phyloP scores from a whole-genome alignment of 768 basidiomycete genomes.

The Calvatia gigantea region DNA sequence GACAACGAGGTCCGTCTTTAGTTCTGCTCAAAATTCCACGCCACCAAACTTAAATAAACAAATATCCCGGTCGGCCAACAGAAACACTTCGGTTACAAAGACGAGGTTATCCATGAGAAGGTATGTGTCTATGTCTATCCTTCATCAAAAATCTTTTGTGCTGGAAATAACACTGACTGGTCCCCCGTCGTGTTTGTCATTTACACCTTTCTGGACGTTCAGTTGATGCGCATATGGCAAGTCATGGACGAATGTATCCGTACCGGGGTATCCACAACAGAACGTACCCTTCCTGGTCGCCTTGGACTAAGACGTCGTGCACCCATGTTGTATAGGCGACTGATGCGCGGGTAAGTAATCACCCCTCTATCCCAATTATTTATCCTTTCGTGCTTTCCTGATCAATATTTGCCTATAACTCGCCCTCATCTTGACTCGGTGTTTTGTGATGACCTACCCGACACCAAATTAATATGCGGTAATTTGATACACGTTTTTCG shows the following conservation, averaged over 20 bases:
- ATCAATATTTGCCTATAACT: too few relatives aligned
- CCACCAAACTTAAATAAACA: background rate
- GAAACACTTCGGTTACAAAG: constrained; percentile 69
- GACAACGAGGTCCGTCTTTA: constrained; percentile 67
- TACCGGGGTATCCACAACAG: constrained; percentile 75
- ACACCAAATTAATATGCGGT: background rate
- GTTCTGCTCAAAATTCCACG: background rate
- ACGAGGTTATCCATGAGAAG: constrained; percentile 73
- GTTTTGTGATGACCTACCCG: background rate
- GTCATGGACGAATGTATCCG: constrained; percentile 94
- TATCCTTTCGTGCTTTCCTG: too few relatives aligned
- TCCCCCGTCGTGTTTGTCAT: background rate
- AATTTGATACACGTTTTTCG: background rate
- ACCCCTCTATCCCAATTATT: constrained; percentile 2
- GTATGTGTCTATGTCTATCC: constrained; percentile 27
- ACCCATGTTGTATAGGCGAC: constrained; percentile 82
- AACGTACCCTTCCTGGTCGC: constrained; percentile 84
- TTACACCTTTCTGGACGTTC: background rate
- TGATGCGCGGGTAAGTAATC: constrained; percentile 75
- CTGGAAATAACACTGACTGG: background rate
- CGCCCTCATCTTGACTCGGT: too few relatives aligned
- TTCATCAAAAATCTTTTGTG: background rate
- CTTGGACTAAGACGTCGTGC: constrained; percentile 77
- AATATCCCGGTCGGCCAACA: constrained; percentile 13
- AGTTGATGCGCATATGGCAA: constrained; percentile 76